Percentiles rank a stretch among this genome's conserved stretches.
Conservation (phyloP, 2,329 filamentous ascomycete genomes). For the Aspergillus quadrilineatus region DNA sequence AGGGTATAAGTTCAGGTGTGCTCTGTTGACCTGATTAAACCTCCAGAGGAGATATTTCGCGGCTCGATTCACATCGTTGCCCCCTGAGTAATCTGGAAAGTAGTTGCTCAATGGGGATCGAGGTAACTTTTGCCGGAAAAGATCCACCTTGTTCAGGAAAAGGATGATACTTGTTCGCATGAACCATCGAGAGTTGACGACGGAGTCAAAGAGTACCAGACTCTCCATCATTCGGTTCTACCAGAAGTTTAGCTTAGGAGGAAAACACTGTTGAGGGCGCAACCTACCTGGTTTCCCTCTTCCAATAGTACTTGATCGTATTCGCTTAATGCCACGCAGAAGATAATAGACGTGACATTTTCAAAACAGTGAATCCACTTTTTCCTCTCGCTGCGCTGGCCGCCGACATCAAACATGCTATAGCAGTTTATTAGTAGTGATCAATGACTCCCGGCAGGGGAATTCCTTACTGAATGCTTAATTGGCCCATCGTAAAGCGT, state of each 20-base stretch:
- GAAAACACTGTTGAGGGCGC: conserved; percentile 11
- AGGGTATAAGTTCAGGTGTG: conserved; percentile 93
- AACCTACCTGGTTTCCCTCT: conserved; percentile 87
- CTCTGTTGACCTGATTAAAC: conserved; percentile 97
- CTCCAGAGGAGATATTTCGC: conserved; percentile 97
- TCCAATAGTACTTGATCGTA: conserved; percentile 97
- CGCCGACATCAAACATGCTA: conserved; percentile 99
- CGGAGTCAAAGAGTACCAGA: conserved; percentile 91
- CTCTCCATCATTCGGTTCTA: conserved; percentile 99
- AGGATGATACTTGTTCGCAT: conserved; percentile 98
- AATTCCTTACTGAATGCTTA: conserved; percentile 88
- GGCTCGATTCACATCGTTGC: conserved; percentile 95
- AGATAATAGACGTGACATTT: conserved; percentile 99
- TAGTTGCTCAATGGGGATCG: conserved; percentile 90
- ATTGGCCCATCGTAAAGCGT: conserved; percentile 94
- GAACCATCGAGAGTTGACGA: conserved; percentile 98
- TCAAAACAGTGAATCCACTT: conserved; percentile 99
- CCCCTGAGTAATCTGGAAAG: conserved; percentile 96
- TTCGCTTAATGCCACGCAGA: conserved; percentile 95
- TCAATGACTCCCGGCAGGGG: conserved; percentile 1
- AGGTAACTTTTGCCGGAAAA: conserved; percentile 92
- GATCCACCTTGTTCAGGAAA: conserved; percentile 97
- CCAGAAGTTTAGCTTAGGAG: conserved; percentile 10
- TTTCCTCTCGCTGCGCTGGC: conserved; percentile 94
- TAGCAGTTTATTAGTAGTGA: conserved; percentile 24